Conservation (phyloP, 2,329 filamentous ascomycete genomes). For the Penicillium vulpinum region DNA sequence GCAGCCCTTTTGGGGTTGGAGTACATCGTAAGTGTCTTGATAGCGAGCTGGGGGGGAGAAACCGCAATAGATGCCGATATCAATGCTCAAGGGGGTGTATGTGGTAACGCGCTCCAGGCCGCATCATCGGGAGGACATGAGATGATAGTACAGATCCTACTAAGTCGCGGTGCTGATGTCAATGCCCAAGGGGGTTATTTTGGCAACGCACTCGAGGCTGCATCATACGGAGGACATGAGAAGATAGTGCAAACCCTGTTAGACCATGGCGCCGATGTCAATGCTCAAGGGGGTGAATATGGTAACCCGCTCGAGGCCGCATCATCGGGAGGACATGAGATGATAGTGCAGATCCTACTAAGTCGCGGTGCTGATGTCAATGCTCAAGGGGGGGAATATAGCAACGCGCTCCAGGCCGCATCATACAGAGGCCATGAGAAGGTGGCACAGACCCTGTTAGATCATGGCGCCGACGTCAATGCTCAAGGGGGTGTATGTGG, state of each 20-base stretch:
- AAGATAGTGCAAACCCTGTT: not conserved
- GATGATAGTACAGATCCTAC: rapidly evolving
- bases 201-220: not conserved
- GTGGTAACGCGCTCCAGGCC: not conserved
- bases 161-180: not conserved
- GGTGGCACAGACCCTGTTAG: no score
- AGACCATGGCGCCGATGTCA: no score
- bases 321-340: not conserved
- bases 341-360: not conserved
- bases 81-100: not conserved
- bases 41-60: not conserved
- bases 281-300: not conserved
- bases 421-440: no score
- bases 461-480: no score
- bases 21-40: not conserved
- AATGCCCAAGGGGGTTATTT: no score
- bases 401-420: no score
- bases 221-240: not conserved
- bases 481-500: no score
- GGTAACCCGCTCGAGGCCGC: slow-evolving; percentile 1
- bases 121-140: not conserved
- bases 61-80: not conserved
- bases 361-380: no score
- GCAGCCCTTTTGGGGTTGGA: slow-evolving; percentile 6
- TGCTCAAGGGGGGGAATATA: no score